Evolutionary conservation across 225 moss, liverwort and hornwort genomes (phyloP), one percentile per base, ranked within the genome.

Genomic region (Thuidium tamariscinum): DNA sequence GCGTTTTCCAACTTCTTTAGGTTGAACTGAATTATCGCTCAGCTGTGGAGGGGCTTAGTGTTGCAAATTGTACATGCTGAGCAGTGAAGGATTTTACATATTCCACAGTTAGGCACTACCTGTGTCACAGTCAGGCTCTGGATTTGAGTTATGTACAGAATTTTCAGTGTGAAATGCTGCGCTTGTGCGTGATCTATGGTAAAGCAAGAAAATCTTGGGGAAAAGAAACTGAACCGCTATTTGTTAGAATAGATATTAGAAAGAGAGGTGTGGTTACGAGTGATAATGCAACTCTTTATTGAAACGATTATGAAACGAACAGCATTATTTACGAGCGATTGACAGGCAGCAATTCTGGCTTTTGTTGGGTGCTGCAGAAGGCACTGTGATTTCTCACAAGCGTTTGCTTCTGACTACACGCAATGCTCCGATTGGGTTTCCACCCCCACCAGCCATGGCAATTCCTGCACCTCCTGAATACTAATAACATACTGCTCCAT

Each of bases 401-500:
- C 86, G 90, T 44, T 39, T 20, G 60, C 92, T 90, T 44, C 34
- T 81, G 25, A 81, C 84, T 23, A 81, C 77, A 46, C 88, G 90
- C 63, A 4, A 51, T 66, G 81, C 90, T 48, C 92, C 92, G 7
- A 66, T 86, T 11, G 92, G 92, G 84, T 90, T 88, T 51, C 92
- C 92, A 52, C 92, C 92, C 37, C 92, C 92, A 64, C 92, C 92
- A 27, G 61, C 75, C 23, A 90, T 90, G 90, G 16, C 17, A 18
- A 65, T 13, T 39, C 86, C 90, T 59, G 77, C 91, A 19, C 86
- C 90, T 59, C 73, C 86, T 26, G 82, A 7, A 7, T 86, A 84
- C 61, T 85, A 49, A 87, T n/a, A 82, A 23, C 34, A 14, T 42
- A 39, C 70, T 79, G 42, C n/a, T 60, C 68, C 19, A 13, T 37